Base-by-base conservation (phyloP, 1,284 basidiomycete genomes). In the Termitomyces sp. region DNA sequence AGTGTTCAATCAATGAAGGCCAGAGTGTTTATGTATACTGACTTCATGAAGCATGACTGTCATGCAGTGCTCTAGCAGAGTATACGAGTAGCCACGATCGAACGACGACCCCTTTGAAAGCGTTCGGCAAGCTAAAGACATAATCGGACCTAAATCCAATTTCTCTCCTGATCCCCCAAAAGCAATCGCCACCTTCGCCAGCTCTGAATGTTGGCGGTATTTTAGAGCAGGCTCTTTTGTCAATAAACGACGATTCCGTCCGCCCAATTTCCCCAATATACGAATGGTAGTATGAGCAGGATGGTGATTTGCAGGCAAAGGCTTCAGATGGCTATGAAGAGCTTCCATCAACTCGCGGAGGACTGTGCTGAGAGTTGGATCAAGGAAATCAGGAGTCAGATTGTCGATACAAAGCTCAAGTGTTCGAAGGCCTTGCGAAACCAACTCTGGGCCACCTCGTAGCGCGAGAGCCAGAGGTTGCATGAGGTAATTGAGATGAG, bases 341-440 rank as follows among this genome's bases (percentile, higher is more conserved):
- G 95, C 96, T 58, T 90, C 89, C 92, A 97, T 98, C 57, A 99
- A 80, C 61, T 99, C 95, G 44, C 94, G 81, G 44, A 97, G 78
- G 36, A 98, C 93, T 0, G 93, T 94, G 58, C 87, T 92, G 67
- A 99, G 85, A 1, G 95, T 97, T 0, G 97, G 98, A 65, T 99
- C 97, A 28, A 99, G 80, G 77, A 99, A 99, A 69, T 99, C 97
- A 17, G 95, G 94, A 0, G 95, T 98, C 24, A 99, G 80, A 67
- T 99, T 99, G 76, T 99, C 98, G 68, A 99, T 98, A 73, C 96
- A 99, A n/a, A 99, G 80, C 71, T 99, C 98, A 56, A 99, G 82
- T 0, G 97, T 99, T 5, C 98, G 86, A 33, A 99, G 77, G 42
- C 97, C 97, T 74, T 99, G 97, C 43, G 93, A 90, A 55, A 99